Base-by-base conservation (phyloP, 176 grass and related monocot genomes). In the Ensete glaucum region DNA sequence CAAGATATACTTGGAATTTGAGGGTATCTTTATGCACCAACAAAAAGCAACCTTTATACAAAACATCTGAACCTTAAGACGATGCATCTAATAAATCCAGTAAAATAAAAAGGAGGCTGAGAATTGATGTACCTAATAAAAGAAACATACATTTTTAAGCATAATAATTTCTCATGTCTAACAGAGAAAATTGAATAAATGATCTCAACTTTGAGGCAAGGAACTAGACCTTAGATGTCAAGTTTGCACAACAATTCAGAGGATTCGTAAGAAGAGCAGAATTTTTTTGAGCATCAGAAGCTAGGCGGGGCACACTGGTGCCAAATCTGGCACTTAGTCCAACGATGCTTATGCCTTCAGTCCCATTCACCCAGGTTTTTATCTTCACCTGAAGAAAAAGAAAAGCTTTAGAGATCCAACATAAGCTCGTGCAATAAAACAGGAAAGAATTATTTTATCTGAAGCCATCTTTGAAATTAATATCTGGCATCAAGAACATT, bases 291-390 rank as follows among this genome's bases (percentile, higher is more conserved):
- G 85, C 80, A 58, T 85, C 82, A 66, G 85, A 78, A 78, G 85
- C 77, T 72, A 81, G 70, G 81, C 34, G 68, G 8, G 94, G 88
- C 57, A 98, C 78, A 55, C 75, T 66, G 24, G 69, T 26, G 23
- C 94, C 90, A 87, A 98, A 98, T 79, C 80, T 89, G 52, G 94
- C 94, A 64, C 80, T 93, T 78, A 98, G 71, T 75, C 94, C 94
- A 29, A 98, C 78, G 67, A 90, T 66, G 50, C 71, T 91, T 8
- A 53, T 80, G 16, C 68, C 82, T 79, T 93, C 73, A 66, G 86
- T 93, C 65, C 88, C 90, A 74, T 98, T 84, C 59, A 93, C 84
- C 94, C 90, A 91, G 81, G 82, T 93, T 75, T 84, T 82, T 79
- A 98, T 86, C 82, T 93, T 98, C 69, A 98, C 90, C 94, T 98